Base-by-base conservation (phyloP, 2,329 filamentous ascomycete genomes). In the Curvularia sp. region DNA sequence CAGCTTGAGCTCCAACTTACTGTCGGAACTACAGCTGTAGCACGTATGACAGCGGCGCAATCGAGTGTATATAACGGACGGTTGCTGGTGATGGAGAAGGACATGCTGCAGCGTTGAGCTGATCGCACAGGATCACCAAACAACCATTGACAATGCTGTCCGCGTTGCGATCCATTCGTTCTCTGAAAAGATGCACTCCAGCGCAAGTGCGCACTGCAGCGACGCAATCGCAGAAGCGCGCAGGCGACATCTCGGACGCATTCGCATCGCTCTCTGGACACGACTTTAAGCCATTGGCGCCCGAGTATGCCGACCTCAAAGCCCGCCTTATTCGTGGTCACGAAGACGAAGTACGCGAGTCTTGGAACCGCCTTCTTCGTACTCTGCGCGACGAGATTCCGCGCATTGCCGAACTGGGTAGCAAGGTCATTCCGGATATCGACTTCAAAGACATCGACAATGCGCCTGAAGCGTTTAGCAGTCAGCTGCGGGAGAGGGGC, bases 401-500 rank as follows among this genome's bases (percentile, higher is more conserved):
- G 39, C 67, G 76, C 38, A 82, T 83, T 31, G 73, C 75, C 13
- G 74, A 78, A 58, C 71, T 74, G 13, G 78, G 80, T 10, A 77
- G 79, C 10, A 76, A 73, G 15, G 69, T 79, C 43, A 76, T 84
- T 15, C 81, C 81, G 0, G 75, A 81, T 57, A 82, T 83, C 38
- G 68, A 81, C 52, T 83, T 80, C 71, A 76, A 77, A 30, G 79
- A 83, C 44, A 72, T 83, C 15, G 75, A 74, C 3, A 75, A 79
- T 53, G 81, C 83, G 51, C 82, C 84, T 2, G 78, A 82, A 24
- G 78, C 82, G 1, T 90, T 90, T 71, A 81, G 79, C 52, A 78
- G 79, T 48, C 84, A 85, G 67, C 79, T 88, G 51, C 82, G 82
- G 66, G 86, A 87, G 67, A 84, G 88, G 33, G 81, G 81, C 18